Evolutionary conservation across 257 asterid species (phyloP), one percentile per base, ranked within the genome.

Genomic region (Salvia splendens): DNA sequence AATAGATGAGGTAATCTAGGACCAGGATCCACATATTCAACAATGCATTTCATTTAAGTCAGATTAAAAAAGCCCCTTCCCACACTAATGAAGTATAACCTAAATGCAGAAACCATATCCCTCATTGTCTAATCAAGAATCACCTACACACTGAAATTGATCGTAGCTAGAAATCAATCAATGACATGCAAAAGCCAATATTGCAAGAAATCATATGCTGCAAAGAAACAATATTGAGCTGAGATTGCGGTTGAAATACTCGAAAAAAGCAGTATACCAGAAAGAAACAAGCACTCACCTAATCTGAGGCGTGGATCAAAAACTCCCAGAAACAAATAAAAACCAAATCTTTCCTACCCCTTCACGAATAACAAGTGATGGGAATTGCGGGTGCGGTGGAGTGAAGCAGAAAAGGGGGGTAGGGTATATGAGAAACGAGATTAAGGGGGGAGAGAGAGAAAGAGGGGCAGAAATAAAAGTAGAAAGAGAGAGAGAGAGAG

Each of bases 381-480:
- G 73, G 74, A 64, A 74, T 72, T 63, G 73, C 57, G 61, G 73
- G 75, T 20, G 72, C 65, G 68, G 65, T 70, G 78, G 77, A 74
- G 73, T 68, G 79, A 81, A 61, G 70, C 60, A 56, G 61, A 15
- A 64, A 76, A 69, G 43, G 68, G 24, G 80, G 83, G 81, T 85
- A 82, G 89, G 87, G 85, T 82, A 84, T 75, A 79, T 36, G 80
- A 77, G 74, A 71, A 20, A 78, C 83, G 87, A 78, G 86, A 77
- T 64, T 56, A 69, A 36, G 61, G 24, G 24, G 24, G 62, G 24
- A 83, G 40, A 84, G 89, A 84, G 83, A 84, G 47, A 80, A 51
- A 73, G 66, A 54, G 63, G 80, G 75, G 78, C 81, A 76, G 79
- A 78, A 75, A 79, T 76, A 76, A 65, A 83, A 69, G 77, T 59